A percentile compares a stretch with the other conserved stretches of the same genome.
Evolutionary conservation across 2,329 filamentous ascomycete genomes (phyloP).

Genomic region (Fusarium sp.): DNA sequence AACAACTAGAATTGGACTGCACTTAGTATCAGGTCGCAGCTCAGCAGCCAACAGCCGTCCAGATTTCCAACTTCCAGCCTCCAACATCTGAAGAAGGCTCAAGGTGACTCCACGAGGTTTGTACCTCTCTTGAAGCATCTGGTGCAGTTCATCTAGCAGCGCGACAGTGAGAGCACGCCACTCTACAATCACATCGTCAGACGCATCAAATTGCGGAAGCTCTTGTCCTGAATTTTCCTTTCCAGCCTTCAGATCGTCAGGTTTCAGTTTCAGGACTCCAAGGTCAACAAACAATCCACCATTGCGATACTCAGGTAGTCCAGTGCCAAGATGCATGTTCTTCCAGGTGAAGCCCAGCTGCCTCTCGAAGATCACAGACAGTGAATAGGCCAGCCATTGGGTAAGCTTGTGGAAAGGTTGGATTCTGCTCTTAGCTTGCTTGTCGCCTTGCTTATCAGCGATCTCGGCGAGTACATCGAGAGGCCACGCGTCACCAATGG

Average conservation of each 20-base stretch:
- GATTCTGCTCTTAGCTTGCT: constrained; percentile 48
- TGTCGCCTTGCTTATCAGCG: not conserved
- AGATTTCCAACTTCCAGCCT: constrained; percentile 70
- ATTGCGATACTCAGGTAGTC: constrained; percentile 78
- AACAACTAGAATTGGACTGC: constrained; percentile 76
- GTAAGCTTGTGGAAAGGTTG: constrained; percentile 73
- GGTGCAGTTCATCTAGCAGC: constrained; percentile 64
- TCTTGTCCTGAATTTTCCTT: constrained; percentile 57
- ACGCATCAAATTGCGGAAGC: constrained; percentile 64
- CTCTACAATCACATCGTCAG: constrained; percentile 70
- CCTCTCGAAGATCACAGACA: constrained; percentile 73
- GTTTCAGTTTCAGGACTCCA: constrained; percentile 64
- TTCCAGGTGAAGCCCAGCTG: constrained; percentile 64
- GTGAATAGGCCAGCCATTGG: constrained; percentile 79
- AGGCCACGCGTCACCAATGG: constrained; percentile 65
- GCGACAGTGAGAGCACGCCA: constrained; percentile 71
- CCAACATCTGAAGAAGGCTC: constrained; percentile 63
- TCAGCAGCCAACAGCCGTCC: constrained; percentile 85
- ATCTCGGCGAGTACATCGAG: constrained; percentile 46
- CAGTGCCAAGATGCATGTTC: constrained; percentile 70
- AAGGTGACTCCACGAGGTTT: constrained; percentile 47
- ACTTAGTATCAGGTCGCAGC: constrained; percentile 81
- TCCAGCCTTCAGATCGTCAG: constrained; percentile 56
- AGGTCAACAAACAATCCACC: constrained; percentile 76
- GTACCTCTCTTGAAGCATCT: constrained; percentile 46